Evolutionary conservation across 116 monocot species (phyloP).

Genomic region (Papilionanthe hybrid): DNA sequence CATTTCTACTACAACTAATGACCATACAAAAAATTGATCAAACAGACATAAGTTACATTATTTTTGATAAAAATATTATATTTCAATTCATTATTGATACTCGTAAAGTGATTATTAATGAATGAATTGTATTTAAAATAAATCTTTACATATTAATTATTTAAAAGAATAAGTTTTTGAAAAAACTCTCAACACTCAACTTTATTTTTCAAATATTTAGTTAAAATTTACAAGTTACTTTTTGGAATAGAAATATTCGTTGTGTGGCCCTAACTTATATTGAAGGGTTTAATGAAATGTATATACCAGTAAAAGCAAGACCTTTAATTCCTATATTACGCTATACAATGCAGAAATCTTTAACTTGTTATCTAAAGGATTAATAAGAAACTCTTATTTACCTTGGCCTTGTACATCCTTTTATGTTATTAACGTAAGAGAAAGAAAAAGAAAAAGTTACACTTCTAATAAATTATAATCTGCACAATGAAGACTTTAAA

Average conservation of each 20-base stretch:
- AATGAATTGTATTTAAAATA: neutral
- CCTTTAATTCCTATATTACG: neutral
- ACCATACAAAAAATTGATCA: neutral
- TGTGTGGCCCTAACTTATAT: neutral
- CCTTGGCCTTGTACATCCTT: neutral
- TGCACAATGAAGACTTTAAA: neutral
- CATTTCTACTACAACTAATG: neutral
- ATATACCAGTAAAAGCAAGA: neutral
- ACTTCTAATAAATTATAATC: neutral
- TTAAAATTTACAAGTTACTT: neutral
- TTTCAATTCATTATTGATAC: neutral
- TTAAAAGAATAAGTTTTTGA: neutral
- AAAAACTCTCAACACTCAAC: neutral
- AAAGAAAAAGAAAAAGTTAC: neutral
- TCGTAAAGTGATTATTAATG: neutral
- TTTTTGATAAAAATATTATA: neutral
- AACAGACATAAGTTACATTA: neutral
- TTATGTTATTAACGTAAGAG: too few relatives aligned
- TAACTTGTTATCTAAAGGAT: neutral
- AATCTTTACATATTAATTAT: neutral
- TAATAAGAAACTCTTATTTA: neutral
- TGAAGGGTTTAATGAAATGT: neutral
- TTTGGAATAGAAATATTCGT: neutral
- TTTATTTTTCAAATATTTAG: neutral
- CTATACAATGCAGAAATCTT: neutral